Percentiles rank a stretch among this genome's conserved stretches.
Evolutionary conservation across 2,329 filamentous ascomycete species (phyloP).

Genomic region (Colletotrichum phormii): DNA sequence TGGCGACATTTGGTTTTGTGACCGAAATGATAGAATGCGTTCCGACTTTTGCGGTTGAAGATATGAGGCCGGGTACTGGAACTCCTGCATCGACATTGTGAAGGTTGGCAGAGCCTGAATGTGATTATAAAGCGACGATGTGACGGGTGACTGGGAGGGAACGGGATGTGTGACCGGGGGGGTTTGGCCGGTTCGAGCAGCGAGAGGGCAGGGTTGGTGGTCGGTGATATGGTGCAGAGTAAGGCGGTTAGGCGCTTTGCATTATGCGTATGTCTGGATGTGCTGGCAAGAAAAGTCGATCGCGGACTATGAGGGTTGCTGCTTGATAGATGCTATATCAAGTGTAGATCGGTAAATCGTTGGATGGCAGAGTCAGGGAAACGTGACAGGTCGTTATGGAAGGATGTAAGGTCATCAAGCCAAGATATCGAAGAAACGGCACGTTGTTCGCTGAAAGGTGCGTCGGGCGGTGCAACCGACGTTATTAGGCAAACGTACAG

Average conservation of each 20-base stretch:
- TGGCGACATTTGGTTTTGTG: constrained; percentile 21
- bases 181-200: background rate
- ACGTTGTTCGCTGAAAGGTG: background rate
- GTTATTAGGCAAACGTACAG: background rate
- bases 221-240: background rate
- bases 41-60: constrained; percentile 20
- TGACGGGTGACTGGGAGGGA: background rate
- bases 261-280: constrained; percentile 16
- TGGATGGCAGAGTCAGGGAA: background rate
- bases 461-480: fast-evolving
- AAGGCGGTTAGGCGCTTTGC: constrained; percentile 24
- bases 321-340: background rate
- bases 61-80: constrained; percentile 3
- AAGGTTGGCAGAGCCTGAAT: background rate
- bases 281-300: constrained; percentile 9
- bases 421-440: background rate
- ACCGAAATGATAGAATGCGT: constrained; percentile 27
- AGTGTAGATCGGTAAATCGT: no score
- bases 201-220: background rate
- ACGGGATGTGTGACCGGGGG: constrained; percentile 6
- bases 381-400: constrained; percentile 19
- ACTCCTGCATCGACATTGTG: constrained; percentile 20
- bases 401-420: background rate
- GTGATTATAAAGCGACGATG: constrained; percentile 20
- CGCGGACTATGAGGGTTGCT: background rate